These are phyloP conservation scores for Geotrichum carabidarum DNA, from an alignment of 1,139 yeast genomes.

Conservation along the genomic window DNA sequence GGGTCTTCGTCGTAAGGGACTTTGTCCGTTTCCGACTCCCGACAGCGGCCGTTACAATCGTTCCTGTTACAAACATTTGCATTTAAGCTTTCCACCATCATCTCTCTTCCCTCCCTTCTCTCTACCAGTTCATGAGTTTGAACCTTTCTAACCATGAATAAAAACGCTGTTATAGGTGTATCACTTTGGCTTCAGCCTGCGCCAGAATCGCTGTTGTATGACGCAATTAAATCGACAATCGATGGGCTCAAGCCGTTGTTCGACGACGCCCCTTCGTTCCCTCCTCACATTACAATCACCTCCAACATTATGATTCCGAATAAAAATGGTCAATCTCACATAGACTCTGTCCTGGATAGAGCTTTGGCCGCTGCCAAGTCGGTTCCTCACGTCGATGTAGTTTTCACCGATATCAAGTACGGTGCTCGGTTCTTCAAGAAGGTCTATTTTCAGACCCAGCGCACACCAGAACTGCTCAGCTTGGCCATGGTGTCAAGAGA, in stretches of 20 bases:
- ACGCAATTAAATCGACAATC: constrained; percentile 56
- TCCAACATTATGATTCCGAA: constrained; percentile 48
- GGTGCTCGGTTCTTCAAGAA: constrained; percentile 53
- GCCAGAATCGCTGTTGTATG: constrained; percentile 49
- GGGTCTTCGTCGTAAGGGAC: too few species aligned
- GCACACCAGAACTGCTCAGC: constrained; percentile 55
- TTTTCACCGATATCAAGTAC: constrained; percentile 33
- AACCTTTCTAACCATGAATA: constrained; percentile 11
- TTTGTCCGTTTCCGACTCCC: background rate
- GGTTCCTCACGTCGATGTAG: constrained; percentile 34
- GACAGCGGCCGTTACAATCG: background rate
- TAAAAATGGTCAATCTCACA: constrained; percentile 41
- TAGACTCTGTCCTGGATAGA: constrained; percentile 57
- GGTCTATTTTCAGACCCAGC: constrained; percentile 53
- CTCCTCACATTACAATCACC: constrained; percentile 75
- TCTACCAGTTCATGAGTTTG: background rate
- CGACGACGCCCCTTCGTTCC: constrained; percentile 62
- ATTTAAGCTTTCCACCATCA: background rate
- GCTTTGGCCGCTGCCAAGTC: constrained; percentile 56
- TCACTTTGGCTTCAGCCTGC: constrained; percentile 78
- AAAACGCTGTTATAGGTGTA: constrained; percentile 33
- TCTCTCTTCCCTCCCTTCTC: background rate
- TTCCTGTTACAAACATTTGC: background rate
- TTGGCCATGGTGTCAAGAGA: constrained; percentile 69
- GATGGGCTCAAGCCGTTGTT: constrained; percentile 62